Percentiles rank a stretch among this genome's conserved stretches.
These are phyloP conservation scores for Microascus cirrosus DNA, from an alignment of 2,329 filamentous ascomycete species.

Conservation along the genomic window DNA sequence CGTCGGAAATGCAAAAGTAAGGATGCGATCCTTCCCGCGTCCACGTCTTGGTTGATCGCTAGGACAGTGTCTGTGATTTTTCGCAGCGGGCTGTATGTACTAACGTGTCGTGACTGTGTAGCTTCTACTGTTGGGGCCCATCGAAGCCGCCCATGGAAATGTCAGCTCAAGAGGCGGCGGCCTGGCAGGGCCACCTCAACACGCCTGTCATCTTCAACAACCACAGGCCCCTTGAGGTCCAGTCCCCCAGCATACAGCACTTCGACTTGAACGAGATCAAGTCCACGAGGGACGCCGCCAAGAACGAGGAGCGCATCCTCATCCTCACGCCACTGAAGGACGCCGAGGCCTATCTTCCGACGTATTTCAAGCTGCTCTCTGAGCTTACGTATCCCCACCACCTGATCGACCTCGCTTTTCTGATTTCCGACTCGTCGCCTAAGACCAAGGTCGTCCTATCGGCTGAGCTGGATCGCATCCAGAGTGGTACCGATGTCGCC, in stretches of 20 bases:
- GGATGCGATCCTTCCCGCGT: conserved; percentile 10
- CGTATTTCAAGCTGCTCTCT: conserved; percentile 87
- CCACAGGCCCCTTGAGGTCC: conserved; percentile 77
- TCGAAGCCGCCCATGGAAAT: conserved; percentile 94
- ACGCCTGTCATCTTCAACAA: conserved; percentile 96
- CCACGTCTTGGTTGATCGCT: not conserved
- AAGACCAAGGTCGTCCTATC: conserved; percentile 83
- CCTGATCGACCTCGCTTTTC: conserved; percentile 88
- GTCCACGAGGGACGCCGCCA: conserved; percentile 66
- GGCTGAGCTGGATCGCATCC: conserved; percentile 77
- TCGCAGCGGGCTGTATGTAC: not conserved
- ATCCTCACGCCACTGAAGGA: conserved; percentile 91
- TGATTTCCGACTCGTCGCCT: conserved; percentile 84
- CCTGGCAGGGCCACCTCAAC: conserved; percentile 80
- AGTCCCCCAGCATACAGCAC: conserved; percentile 65
- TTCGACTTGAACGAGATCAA: conserved; percentile 77
- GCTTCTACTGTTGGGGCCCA: conserved; percentile 96
- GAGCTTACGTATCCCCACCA: conserved; percentile 90
- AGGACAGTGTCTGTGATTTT: not conserved
- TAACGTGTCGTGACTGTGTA: conserved; percentile 23
- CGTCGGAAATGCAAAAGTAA: conserved; percentile 86
- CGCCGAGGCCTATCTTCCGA: conserved; percentile 67
- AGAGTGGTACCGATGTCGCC: conserved; percentile 66
- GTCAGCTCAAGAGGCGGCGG: conserved; percentile 77
- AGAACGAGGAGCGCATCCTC: conserved; percentile 77